These are phyloP conservation scores for Tricholoma bakamatsutake DNA, from an alignment of 768 basidiomycete species.

Conservation along the genomic window DNA sequence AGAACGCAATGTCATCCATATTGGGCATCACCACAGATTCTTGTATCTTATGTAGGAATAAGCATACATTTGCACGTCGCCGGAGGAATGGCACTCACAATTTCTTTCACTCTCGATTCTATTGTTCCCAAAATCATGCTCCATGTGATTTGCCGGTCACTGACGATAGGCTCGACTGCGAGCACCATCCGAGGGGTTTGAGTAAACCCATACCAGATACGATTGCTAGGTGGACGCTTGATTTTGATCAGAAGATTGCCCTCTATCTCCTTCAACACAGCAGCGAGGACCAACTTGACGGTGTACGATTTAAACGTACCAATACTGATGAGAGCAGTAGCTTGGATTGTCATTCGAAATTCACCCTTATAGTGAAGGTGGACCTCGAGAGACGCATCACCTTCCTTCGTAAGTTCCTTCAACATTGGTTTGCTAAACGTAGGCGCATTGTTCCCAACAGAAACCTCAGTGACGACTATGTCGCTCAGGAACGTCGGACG, in stretches of 20 bases:
- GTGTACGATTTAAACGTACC: slow-evolving; percentile 82
- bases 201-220: slow-evolving; percentile 96
- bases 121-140: slow-evolving; percentile 86
- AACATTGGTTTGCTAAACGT: slow-evolving; percentile 96
- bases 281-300: slow-evolving; percentile 86
- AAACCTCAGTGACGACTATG: slow-evolving; percentile 82
- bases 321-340: slow-evolving; percentile 81
- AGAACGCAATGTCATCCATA: slow-evolving; percentile 98
- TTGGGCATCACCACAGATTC: slow-evolving; percentile 95
- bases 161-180: slow-evolving; percentile 90
- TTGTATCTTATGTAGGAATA: slow-evolving; percentile 52
- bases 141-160: slow-evolving; percentile 92
- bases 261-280: slow-evolving; percentile 82
- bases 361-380: slow-evolving; percentile 83
- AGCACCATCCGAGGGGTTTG: slow-evolving; percentile 83
- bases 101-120: slow-evolving; percentile 82
- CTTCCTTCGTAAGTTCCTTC: slow-evolving; percentile 92
- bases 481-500: slow-evolving; percentile 82
- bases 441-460: slow-evolving; percentile 78
- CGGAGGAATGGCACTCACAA: slow-evolving; percentile 44
- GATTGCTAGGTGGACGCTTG: slow-evolving; percentile 92
- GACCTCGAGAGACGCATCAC: slow-evolving; percentile 86
- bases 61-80: neutral
- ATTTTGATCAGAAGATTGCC: slow-evolving; percentile 87
- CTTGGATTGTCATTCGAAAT: slow-evolving; percentile 83